phyloP scores from a whole-genome alignment of 202 grass and related monocot species.

The Digitaria exilis region DNA sequence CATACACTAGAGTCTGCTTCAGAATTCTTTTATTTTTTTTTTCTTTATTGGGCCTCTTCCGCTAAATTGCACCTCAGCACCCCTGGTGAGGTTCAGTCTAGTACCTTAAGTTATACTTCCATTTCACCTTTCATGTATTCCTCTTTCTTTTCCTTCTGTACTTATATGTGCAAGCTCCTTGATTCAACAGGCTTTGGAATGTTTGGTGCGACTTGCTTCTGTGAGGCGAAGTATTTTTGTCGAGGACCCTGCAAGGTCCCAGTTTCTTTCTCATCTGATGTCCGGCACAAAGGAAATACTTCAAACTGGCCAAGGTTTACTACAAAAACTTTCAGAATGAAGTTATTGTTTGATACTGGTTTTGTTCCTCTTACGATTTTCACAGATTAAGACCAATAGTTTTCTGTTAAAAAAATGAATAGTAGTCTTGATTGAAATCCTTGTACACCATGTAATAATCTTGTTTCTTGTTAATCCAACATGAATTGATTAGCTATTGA shows the following conservation, averaged over 20 bases:
- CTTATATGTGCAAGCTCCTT: conserved; percentile 22
- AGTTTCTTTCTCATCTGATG: conserved; percentile 94
- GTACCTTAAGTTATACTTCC: conserved; percentile 26
- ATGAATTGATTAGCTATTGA: conserved; percentile 24
- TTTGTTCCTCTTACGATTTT: conserved; percentile 16
- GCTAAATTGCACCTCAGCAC: background rate
- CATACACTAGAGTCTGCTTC: background rate
- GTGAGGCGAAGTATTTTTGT: conserved; percentile 92
- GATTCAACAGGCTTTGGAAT: conserved; percentile 83
- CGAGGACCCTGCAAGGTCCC: conserved; percentile 81
- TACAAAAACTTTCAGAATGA: conserved; percentile 14
- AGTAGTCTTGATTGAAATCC: background rate
- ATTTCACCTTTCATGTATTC: conserved; percentile 1
- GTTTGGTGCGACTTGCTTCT: conserved; percentile 96
- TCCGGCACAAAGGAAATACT: conserved; percentile 97
- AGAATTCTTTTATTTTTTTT: background rate
- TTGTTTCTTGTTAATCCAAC: background rate
- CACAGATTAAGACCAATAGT: background rate
- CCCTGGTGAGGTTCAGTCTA: conserved; percentile 13
- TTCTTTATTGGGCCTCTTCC: background rate
- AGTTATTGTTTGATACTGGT: conserved; percentile 41
- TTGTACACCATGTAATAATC: background rate
- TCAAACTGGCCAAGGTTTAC: conserved; percentile 92
- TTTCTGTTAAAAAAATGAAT: conserved; percentile 2
- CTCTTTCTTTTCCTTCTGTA: background rate